These are phyloP conservation scores for Colletotrichum abscissum DNA, from an alignment of 2,329 filamentous ascomycete species.

Conservation along the genomic window DNA sequence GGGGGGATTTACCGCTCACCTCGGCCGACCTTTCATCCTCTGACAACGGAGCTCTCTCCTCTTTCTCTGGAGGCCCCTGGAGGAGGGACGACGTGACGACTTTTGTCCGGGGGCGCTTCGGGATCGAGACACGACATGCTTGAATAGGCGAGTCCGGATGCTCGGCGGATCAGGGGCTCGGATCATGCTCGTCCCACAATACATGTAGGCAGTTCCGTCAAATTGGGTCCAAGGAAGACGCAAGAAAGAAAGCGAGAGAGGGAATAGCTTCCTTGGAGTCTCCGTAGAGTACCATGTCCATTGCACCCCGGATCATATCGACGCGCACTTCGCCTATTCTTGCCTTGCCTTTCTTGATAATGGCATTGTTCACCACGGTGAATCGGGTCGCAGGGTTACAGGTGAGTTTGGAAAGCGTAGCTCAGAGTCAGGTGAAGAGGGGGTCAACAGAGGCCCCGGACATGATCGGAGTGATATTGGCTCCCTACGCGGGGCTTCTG, in stretches of 20 bases:
- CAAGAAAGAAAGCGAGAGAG: neutral
- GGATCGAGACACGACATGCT: constrained; percentile 23
- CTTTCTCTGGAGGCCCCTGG: neutral
- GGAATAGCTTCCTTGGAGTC: neutral
- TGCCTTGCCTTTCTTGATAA: neutral
- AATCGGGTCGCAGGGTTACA: neutral
- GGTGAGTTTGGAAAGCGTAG: neutral
- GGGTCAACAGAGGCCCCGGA: neutral
- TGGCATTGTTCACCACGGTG: neutral
- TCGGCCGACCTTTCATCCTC: neutral
- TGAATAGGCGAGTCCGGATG: constrained; percentile 12
- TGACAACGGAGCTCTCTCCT: neutral
- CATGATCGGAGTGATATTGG: neutral
- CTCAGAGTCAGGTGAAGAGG: neutral
- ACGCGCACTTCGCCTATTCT: neutral
- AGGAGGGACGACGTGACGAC: neutral
- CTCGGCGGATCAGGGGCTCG: constrained; percentile 1
- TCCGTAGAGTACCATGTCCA: neutral
- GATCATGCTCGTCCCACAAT: constrained; percentile 10
- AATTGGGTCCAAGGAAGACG: neutral
- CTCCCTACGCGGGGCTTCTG: neutral
- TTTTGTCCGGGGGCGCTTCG: constrained; percentile 6
- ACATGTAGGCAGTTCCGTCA: neutral
- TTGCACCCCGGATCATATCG: neutral
- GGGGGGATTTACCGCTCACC: neutral